Conservation (phyloP, 805 yeast species). For the Yarrowia sp. region DNA sequence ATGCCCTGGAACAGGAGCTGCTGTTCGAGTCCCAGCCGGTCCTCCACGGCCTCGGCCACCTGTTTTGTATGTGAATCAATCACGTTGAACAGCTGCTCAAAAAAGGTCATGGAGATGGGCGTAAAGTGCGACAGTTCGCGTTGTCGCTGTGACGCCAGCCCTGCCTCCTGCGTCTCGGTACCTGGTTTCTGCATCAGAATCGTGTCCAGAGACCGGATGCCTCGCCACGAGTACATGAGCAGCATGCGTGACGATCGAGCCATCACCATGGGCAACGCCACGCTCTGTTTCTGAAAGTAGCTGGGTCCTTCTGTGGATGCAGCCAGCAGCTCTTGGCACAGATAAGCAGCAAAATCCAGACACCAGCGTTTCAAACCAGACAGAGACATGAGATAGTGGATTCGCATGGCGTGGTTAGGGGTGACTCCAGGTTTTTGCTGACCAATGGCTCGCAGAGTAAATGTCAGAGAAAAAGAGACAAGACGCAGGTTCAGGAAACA, state of each 20-base stretch:
- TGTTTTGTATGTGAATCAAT: constrained; percentile 40
- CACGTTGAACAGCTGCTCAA: constrained; percentile 41
- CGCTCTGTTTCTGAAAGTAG: constrained; percentile 20
- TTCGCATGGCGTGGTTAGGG: constrained; percentile 42
- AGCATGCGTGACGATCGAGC: constrained; percentile 40
- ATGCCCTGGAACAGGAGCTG: constrained; percentile 59
- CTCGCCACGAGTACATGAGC: constrained; percentile 40
- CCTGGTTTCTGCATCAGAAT: constrained; percentile 5
- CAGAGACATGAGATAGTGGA: constrained; percentile 31
- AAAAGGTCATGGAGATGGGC: constrained; percentile 35
- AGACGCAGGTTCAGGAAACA: constrained; percentile 64
- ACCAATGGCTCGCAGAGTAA: constrained; percentile 49
- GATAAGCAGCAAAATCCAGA: constrained; percentile 66
- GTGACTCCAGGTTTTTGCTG: constrained; percentile 47
- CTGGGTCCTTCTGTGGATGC: constrained; percentile 29
- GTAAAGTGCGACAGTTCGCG: constrained; percentile 32
- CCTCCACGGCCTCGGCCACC: constrained; percentile 35
- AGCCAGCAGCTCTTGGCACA: constrained; percentile 61
- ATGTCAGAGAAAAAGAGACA: constrained; percentile 68
- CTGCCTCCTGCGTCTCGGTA: neutral
- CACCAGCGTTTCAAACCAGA: constrained; percentile 87
- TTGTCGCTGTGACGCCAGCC: constrained; percentile 33
- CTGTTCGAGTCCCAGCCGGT: constrained; percentile 54
- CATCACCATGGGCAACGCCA: constrained; percentile 37
- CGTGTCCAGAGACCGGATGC: constrained; percentile 39